Percentiles rank a stretch among this genome's conserved stretches.
Conservation (phyloP, 805 yeast species). For the Cyberlindnera misumaiensis region DNA sequence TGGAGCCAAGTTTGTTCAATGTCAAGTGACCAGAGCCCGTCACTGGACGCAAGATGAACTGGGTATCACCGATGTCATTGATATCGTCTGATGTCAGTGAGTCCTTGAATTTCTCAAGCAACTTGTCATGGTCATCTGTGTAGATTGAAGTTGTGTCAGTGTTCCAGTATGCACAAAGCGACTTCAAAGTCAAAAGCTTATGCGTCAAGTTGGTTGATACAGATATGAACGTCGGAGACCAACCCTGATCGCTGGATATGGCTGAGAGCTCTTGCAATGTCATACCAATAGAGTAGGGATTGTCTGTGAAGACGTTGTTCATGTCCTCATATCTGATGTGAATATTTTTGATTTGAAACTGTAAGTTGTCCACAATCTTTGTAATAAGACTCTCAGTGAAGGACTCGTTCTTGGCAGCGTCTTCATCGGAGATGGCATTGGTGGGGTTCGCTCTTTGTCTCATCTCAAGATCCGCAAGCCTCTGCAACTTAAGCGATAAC, state of each 20-base stretch:
- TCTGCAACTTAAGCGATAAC: constrained; percentile 58
- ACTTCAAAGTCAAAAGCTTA: constrained; percentile 68
- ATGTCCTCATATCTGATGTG: constrained; percentile 90
- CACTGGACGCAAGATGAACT: constrained; percentile 76
- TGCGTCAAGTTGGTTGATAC: constrained; percentile 60
- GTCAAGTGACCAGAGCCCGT: constrained; percentile 81
- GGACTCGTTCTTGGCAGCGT: constrained; percentile 55
- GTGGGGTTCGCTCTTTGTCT: constrained; percentile 38
- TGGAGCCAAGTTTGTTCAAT: constrained; percentile 71
- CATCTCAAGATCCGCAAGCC: constrained; percentile 58
- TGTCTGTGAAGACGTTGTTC: constrained; percentile 55
- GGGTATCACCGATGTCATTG: constrained; percentile 30
- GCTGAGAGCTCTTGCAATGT: constrained; percentile 86
- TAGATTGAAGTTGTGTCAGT: constrained; percentile 50
- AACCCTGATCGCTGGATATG: constrained; percentile 75
- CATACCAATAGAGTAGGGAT: constrained; percentile 77
- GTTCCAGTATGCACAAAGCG: constrained; percentile 79
- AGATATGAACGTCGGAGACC: constrained; percentile 83
- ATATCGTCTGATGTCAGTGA: constrained; percentile 28
- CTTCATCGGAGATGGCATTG: constrained; percentile 28
- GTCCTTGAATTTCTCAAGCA: constrained; percentile 41
- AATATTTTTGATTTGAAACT: constrained; percentile 82
- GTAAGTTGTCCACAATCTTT: constrained; percentile 88
- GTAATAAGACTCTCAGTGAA: constrained; percentile 84
- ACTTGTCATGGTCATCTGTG: constrained; percentile 39